Evolutionary conservation across 2,329 filamentous ascomycete species (phyloP).

Genomic region (Fusarium tanahbumbuense): DNA sequence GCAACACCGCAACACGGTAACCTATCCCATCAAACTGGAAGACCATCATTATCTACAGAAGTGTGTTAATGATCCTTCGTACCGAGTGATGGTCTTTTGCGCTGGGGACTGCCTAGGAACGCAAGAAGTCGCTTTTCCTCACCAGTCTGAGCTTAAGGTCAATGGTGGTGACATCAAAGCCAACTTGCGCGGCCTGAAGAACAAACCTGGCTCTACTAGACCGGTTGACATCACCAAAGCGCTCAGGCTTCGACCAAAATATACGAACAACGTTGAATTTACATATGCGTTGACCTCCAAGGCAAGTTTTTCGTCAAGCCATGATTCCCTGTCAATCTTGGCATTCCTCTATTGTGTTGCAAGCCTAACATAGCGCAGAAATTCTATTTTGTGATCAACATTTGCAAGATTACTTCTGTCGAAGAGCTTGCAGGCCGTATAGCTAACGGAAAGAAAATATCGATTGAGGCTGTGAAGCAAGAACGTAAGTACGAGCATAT

Average conservation of each 20-base stretch:
- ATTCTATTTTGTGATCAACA: conserved; percentile 77
- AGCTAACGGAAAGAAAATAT: conserved; percentile 75
- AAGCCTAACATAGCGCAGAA: conserved; percentile 62
- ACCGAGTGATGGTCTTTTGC: conserved; percentile 87
- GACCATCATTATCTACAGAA: conserved; percentile 64
- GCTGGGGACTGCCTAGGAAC: conserved; percentile 70
- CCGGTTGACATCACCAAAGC: conserved; percentile 89
- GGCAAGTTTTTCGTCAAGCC: conserved; percentile 61
- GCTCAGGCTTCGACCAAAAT: conserved; percentile 76
- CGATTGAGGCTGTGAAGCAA: conserved; percentile 81
- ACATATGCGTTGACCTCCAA: conserved; percentile 94
- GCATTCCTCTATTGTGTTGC: conserved; percentile 20
- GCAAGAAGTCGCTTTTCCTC: conserved; percentile 88
- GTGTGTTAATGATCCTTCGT: conserved; percentile 69
- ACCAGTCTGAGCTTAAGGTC: conserved; percentile 91
- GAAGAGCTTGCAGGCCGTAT: conserved; percentile 77
- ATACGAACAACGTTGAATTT: conserved; percentile 82
- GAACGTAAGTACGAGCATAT: conserved; percentile 74
- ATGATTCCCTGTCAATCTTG: conserved; percentile 33
- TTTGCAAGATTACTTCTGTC: conserved; percentile 80
- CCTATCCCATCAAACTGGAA: conserved; percentile 60
- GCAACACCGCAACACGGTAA: conserved; percentile 63
- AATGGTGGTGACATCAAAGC: conserved; percentile 89
- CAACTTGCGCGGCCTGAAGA: conserved; percentile 95
- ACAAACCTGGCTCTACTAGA: conserved; percentile 92